These are phyloP conservation scores for Aspergillus cristatus DNA, from an alignment of 495 filamentous ascomycete genomes.

Conservation along the genomic window DNA sequence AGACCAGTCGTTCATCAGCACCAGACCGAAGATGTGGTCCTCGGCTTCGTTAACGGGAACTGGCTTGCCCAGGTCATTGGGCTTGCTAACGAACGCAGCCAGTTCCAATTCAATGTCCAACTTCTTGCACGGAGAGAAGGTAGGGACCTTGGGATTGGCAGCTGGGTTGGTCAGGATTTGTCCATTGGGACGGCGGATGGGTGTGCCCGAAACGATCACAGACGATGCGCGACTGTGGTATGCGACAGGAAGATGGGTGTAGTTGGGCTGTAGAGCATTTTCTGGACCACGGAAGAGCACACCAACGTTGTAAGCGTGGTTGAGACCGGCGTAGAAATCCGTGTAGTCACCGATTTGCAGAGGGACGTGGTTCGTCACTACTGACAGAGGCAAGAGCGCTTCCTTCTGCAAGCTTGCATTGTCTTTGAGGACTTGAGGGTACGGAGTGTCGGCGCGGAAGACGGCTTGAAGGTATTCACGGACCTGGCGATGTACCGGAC, in stretches of 20 bases:
- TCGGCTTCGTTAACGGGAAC: slow-evolving; percentile 59
- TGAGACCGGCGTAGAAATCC: slow-evolving; percentile 89
- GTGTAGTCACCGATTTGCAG: slow-evolving; percentile 93
- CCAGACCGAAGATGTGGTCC: slow-evolving; percentile 75
- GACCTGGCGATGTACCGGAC: slow-evolving; percentile 60
- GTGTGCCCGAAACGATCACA: slow-evolving; percentile 67
- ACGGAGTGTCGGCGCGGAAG: slow-evolving; percentile 52
- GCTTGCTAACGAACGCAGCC: slow-evolving; percentile 66
- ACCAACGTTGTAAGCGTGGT: slow-evolving; percentile 81
- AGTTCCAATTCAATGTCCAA: slow-evolving; percentile 88
- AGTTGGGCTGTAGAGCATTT: slow-evolving; percentile 82
- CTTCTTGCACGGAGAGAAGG: slow-evolving; percentile 52
- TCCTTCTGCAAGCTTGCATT: slow-evolving; percentile 44
- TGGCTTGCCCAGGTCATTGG: slow-evolving; percentile 56
- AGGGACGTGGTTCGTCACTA: slow-evolving; percentile 67
- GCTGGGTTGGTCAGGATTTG: slow-evolving; percentile 64
- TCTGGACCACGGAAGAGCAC: slow-evolving; percentile 72
- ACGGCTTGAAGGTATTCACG: slow-evolving; percentile 66
- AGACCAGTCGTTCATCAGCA: slow-evolving; percentile 92
- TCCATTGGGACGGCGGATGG: slow-evolving; percentile 67
- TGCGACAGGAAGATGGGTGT: slow-evolving; percentile 80
- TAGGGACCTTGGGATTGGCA: slow-evolving; percentile 51
- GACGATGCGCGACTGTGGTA: slow-evolving; percentile 81
- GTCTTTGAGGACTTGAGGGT: slow-evolving; percentile 48
- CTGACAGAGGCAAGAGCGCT: slow-evolving; percentile 44